Evolutionary conservation across 1,284 basidiomycete species (phyloP), one percentile per base, ranked within the genome.

Genomic region (Ceratobasidium sp.): DNA sequence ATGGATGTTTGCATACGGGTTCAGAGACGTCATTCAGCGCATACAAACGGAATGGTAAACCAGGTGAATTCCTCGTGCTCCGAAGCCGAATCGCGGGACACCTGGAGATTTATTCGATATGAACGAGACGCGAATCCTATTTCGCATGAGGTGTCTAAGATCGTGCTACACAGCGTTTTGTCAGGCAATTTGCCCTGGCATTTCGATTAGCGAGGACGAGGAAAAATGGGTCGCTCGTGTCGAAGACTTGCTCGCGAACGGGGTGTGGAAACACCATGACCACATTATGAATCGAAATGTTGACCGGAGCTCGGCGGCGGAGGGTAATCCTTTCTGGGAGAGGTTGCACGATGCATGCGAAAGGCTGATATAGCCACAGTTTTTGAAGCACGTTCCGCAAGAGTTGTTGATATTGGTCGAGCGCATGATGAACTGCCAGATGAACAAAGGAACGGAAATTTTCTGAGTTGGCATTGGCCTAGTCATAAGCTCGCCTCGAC

Each of bases 81-180:
- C n/a, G 29, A 64, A 40, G 22, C 29, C 8, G 6, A 12, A 6
- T 13, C 32, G 3, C 60, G 29, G 42, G 60, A 64, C n/a, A 32
- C 38, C n/a, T 64, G 60, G 60, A 47, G 31, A 10, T 64, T 64
- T 52, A 52, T 64, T 64, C 60, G 60, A n/a, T 64, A 40, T 22
- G 60, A 47, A 22, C 31, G 60, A 40, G 60, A 64, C 31, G 60
- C 60, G 7, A 49, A 52, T 20, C 43, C 45, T 4, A 31, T 64
- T 10, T 64, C 60, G 22, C 60, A 64, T 15, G 3, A 38, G n/a
- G 20, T 64, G 2, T 47, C 60, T 1, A 52, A 45, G 12, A 25
- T 52, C 17, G 60, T 52, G 17, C 10, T 64, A 3, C 52, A 64
- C 47, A 47, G 52, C 47, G 60, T 64, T 64, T 22, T 47, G 60